Base-by-base conservation (phyloP, 2,329 filamentous ascomycete genomes). In the Dichotomopilus funicola region DNA sequence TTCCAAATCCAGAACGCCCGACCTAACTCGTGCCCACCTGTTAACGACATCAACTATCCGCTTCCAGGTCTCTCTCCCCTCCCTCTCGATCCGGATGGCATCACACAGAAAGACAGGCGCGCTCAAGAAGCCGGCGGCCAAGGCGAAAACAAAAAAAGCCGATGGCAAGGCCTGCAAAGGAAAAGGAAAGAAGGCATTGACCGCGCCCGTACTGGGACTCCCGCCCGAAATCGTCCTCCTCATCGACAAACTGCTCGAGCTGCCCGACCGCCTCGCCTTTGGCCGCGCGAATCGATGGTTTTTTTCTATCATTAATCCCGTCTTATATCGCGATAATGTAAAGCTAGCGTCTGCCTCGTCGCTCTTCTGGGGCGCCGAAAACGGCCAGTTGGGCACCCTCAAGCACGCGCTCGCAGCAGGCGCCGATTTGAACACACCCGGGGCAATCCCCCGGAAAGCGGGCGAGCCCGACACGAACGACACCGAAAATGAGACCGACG, bases 361-460 rank as follows among this genome's bases (percentile, higher is more conserved):
- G 42, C 56, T 64, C 6, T 64, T 63, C 49, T 65, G 61, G 62
- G 63, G 56, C 33, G 60, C 61, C 47, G 58, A 61, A 38, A 52
- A 61, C 48, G 64, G 64, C 44, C 51, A 51, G 11, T 45, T 65
- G 12, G 59, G 56, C 42, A 65, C 62, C 12, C 37, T 65, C n/a
- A 57, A 61, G 52, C 59, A 59, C 43, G 63, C 60, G 27, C 49
- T 65, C 4, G 59, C 54, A 10, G 60, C 57, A 8, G 64, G 64
- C 27, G 64, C 61, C 49, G 54, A 63, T 27, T 43, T 63, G 34
- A 58, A 64, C 31, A 50, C 51, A 4, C 27, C 45, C 10, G 61
- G 57, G 4, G 60, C 60, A 13, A 41, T 58, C 4, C 51, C 54
- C 9, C 49, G 40, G 19, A 58, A 59, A 54, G 6, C 49, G 10